Percentiles rank a stretch among this genome's conserved stretches.
These are phyloP conservation scores for Fusarium continuum DNA, from an alignment of 2,329 filamentous ascomycete genomes.

Conservation along the genomic window DNA sequence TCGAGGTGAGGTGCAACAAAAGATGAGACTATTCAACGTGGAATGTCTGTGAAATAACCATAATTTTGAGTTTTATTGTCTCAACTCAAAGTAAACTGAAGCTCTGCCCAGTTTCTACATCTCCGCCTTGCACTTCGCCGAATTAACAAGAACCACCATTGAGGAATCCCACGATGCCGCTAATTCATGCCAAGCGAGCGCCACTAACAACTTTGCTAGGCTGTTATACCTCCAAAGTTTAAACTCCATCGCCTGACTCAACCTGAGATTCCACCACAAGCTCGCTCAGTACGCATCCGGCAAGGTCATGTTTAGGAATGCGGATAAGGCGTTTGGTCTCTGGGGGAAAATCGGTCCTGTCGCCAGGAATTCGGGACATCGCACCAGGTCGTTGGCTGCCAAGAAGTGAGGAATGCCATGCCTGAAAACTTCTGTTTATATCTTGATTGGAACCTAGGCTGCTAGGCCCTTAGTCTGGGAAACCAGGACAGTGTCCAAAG, in stretches of 20 bases:
- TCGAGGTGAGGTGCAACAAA: too few species aligned
- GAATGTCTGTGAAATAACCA: background rate
- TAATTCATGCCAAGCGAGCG: fast-evolving
- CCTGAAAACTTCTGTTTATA: background rate
- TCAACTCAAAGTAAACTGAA: too few species aligned
- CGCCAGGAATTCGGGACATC: too few species aligned
- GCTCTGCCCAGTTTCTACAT: background rate
- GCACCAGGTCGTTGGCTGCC: background rate
- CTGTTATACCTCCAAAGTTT: background rate
- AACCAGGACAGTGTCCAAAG: background rate
- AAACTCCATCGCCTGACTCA: background rate
- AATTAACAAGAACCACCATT: background rate
- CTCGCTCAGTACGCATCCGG: background rate
- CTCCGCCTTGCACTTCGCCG: fast-evolving
- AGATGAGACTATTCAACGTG: too few species aligned
- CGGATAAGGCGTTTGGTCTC: background rate
- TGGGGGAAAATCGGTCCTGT: background rate
- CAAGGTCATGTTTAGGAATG: background rate
- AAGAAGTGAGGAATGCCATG: background rate
- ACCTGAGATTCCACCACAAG: too few species aligned
- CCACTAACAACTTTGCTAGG: background rate
- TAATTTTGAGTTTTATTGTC: background rate
- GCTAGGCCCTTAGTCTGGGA: too few species aligned
- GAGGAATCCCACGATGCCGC: background rate
- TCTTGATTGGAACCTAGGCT: too few species aligned